A percentile compares a stretch with the other conserved stretches of the same genome.
Conservation (phyloP, 2,329 filamentous ascomycete species). For the Arthroderma uncinatum region DNA sequence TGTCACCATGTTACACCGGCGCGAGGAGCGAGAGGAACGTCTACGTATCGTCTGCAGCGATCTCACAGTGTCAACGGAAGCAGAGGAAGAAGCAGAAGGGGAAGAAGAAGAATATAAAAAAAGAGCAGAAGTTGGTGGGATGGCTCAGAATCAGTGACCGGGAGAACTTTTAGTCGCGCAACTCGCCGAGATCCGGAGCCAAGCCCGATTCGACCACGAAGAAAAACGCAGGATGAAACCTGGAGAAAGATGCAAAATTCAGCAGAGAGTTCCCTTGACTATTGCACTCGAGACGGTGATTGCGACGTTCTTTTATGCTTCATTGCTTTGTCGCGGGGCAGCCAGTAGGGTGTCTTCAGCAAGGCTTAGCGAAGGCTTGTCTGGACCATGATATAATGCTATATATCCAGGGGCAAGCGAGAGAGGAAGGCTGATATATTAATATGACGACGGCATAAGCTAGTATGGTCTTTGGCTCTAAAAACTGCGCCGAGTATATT, state of each 20-base stretch:
- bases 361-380: too few species aligned
- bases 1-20: slow-evolving; percentile 24
- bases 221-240: too few species aligned
- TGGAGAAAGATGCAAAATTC: too few species aligned
- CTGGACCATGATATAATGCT: too few species aligned
- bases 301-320: too few species aligned
- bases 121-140: background rate
- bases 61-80: background rate
- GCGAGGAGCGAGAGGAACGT: background rate
- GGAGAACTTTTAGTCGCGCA: background rate
- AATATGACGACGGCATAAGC: background rate
- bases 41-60: background rate
- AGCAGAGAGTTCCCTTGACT: too few species aligned
- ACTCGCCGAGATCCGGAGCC: background rate
- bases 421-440: background rate
- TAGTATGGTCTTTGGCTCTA: background rate
- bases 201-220: background rate
- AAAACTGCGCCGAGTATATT: background rate
- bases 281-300: too few species aligned
- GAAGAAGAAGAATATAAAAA: background rate
- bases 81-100: background rate
- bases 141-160: background rate
- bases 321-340: too few species aligned
- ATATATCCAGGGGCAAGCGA: background rate
- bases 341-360: too few species aligned